Conservation (phyloP, 441 rosid genomes). For the Syzygium syzygioides region DNA sequence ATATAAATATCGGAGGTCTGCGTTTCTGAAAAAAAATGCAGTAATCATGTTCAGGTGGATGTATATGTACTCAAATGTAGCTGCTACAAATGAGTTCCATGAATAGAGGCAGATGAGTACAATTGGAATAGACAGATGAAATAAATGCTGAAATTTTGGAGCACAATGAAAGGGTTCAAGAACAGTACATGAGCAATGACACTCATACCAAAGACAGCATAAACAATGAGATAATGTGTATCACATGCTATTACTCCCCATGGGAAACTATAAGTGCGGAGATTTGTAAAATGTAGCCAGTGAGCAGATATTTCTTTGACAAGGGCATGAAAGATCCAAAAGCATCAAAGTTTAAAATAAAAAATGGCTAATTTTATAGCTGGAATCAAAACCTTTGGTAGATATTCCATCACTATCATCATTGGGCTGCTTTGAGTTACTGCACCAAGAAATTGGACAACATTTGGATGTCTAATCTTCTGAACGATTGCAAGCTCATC, state of each 20-base stretch:
- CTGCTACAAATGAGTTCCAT: neutral
- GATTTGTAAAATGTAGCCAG: neutral
- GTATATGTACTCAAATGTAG: neutral
- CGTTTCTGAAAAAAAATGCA: neutral
- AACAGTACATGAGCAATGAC: neutral
- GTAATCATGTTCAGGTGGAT: neutral
- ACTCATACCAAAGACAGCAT: neutral
- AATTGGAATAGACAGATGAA: neutral
- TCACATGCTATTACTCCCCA: neutral
- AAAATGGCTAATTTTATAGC: neutral
- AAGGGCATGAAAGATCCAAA: neutral
- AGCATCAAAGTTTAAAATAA: neutral
- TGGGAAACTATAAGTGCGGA: neutral
- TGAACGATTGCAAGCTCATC: slow-evolving; percentile 94
- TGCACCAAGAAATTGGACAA: slow-evolving; percentile 93
- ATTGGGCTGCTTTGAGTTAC: slow-evolving; percentile 93
- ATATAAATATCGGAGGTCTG: neutral
- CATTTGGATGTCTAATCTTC: slow-evolving; percentile 91
- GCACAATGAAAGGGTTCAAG: neutral
- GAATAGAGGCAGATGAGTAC: neutral
- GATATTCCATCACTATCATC: slow-evolving; percentile 96
- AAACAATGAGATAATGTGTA: neutral
- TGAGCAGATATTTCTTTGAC: neutral
- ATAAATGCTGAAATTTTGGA: neutral
- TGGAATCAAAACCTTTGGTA: slow-evolving; percentile 55